Evolutionary conservation across 2,329 filamentous ascomycete genomes (phyloP), one percentile per base, ranked within the genome.

Genomic region (Grosmannia penicillata): DNA sequence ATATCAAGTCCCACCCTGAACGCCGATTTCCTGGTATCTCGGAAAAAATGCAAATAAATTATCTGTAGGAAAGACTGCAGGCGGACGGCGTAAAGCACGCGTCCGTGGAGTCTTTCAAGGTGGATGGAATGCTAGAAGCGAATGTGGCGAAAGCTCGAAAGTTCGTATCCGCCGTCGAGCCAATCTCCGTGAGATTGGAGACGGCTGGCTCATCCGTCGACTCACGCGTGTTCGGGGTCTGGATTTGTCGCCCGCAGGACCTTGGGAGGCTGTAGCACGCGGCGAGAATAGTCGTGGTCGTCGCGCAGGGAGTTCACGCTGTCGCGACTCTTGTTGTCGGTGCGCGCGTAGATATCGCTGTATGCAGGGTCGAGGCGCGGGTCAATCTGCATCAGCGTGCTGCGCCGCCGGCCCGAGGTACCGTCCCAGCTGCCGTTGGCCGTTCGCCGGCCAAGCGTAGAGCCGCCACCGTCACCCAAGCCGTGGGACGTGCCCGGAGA

Each of bases 231-330:
- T 13, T 55, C 56, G 1, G 70, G 70, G 47, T 78, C 73, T 4
- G 75, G 73, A 48, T 79, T 79, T 23, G 63, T 73, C 8, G 73
- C 72, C 45, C 74, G 63, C n/a, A 79, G 60, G 8, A 78, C 70
- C 48, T 68, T 60, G 6, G 44, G 41, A 9, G 67, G 63, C 31
- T 65, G 58, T 36, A 68, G 68, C 13, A 78, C 72, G 46, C 65
- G 62, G 45, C 75, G 61, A 28, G 74, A 78, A 50, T 79, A 79
- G 47, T 79, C 75, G 42, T 75, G 72, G 44, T 78, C 72, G 50
- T 79, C 75, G 40, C 69, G 69, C 6, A 79, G 56, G 2, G 74
- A 78, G 47, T 71, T 71, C 50, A 79, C 57, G 50, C 73, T 78
- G 51, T 78, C 74, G 43, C 67, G 66, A 48, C 73, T 78, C 52